phyloP scores from a whole-genome alignment of 306 rosid species.

The Fagus sylvatica region DNA sequence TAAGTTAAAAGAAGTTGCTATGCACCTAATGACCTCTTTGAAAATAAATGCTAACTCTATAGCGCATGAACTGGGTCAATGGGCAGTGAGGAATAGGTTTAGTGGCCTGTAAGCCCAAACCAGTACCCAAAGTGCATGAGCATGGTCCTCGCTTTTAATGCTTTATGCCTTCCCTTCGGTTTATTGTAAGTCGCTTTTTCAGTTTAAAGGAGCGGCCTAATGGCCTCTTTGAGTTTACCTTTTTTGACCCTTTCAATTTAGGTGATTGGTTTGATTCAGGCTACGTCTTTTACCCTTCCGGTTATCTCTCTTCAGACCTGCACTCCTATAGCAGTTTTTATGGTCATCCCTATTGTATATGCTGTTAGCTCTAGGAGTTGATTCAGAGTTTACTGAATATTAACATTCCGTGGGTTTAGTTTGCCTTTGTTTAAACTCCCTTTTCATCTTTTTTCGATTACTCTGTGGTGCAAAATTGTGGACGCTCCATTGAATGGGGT shows the following conservation, averaged over 20 bases:
- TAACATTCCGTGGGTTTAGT: not conserved
- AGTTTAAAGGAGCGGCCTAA: no score
- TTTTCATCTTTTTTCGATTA: not conserved
- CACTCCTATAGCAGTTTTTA: not conserved
- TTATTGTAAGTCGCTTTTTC: no score
- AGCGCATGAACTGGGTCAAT: no score
- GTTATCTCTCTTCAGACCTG: not conserved
- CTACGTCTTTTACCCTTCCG: not conserved
- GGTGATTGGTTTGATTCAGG: not conserved
- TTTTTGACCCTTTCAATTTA: not conserved
- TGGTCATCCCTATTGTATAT: not conserved
- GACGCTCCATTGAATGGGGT: not conserved
- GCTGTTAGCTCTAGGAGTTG: not conserved
- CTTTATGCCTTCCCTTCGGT: no score
- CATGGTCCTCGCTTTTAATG: no score
- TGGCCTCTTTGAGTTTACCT: not conserved
- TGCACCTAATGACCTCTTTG: not conserved
- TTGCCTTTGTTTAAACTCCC: not conserved
- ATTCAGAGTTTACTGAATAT: not conserved
- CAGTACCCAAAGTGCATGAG: no score
- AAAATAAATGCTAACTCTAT: no score
- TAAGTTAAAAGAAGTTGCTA: not conserved
- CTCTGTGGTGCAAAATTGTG: not conserved
- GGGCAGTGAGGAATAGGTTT: no score
- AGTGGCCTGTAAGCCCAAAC: no score